Base-by-base conservation (phyloP, 192 early-diverging fungal species). In the Lunasporangiospora selenospora region DNA sequence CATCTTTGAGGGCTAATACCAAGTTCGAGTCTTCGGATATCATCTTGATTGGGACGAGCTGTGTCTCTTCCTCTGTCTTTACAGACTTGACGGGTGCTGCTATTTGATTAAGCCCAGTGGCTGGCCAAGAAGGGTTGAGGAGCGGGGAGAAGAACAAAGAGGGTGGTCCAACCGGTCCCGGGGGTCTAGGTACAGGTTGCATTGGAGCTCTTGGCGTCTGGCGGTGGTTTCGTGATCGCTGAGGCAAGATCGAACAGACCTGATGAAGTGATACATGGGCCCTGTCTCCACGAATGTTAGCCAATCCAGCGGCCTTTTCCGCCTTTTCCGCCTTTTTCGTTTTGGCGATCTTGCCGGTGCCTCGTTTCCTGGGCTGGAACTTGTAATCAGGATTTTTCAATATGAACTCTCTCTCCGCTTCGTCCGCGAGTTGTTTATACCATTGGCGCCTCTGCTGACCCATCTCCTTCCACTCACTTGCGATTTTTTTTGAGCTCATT, bases 341-440 rank as follows among this genome's bases (percentile, higher is more conserved):
- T n/a, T 48, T 24, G 19, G 44, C 48, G 24, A 58, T 62, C 32
- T 75, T 75, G 7, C 62, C 73, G 3, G 62, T 65, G 10, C 63
- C 63, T 11, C 73, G 57, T 62, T 79, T 75, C 33, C 32, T 49
- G 1, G 77, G 77, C 3, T 65, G 38, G 56, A 79, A 79, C 57
- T 79, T 79, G 41, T 65, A 79, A 29, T 62, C 26, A 10, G 77
- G 77, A 37, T 69, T 62, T 31, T 42, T 50, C 19, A 61, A 12
- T 7, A 26, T 34, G 30, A 75, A 70, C 18, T 75, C 56, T 8
- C 39, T 2, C 27, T 75, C 65, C 19, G 45, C 52, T 19, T 49
- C 40, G 41, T 62, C 43, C 2, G 71, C 71, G 4, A 61, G 53
- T 2, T 26, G 30, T 18, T 39, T 36, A 31, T 75, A 79, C 4